Conservation (phyloP, 2,329 filamentous ascomycete genomes). For the Lasiodiplodia gonubiensis region DNA sequence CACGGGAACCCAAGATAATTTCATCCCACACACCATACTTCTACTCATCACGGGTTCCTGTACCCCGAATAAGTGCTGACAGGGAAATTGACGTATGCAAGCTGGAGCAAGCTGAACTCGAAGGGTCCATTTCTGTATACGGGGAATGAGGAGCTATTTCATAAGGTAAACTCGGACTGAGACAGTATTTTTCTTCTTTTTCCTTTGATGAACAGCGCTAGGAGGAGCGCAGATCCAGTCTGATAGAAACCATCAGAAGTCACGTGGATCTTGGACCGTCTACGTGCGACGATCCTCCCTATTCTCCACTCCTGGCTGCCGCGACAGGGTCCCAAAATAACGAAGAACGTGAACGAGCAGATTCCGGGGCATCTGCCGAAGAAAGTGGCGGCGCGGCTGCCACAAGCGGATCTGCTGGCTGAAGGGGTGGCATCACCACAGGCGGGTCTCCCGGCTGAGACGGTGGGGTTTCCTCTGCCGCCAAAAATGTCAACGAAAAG, state of each 20-base stretch:
- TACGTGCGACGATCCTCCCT: not conserved
- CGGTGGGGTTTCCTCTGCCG: not conserved
- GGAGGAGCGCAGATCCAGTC: too few species aligned
- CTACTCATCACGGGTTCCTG: not conserved
- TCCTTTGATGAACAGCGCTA: too few species aligned
- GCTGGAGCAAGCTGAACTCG: not conserved
- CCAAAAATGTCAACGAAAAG: not conserved
- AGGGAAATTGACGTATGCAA: not conserved
- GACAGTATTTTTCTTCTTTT: too few species aligned
- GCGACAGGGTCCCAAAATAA: not conserved
- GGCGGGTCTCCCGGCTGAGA: not conserved
- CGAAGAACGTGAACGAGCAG: not conserved
- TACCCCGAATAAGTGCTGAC: not conserved
- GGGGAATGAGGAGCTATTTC: not conserved
- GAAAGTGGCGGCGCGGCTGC: not conserved
- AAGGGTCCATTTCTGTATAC: not conserved
- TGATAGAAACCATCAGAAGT: too few species aligned
- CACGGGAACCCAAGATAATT: not conserved
- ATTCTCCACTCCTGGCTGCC: slow-evolving; percentile 2
- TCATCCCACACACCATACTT: not conserved
- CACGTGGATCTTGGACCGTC: not conserved
- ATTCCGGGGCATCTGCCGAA: not conserved
- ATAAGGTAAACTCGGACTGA: not conserved
- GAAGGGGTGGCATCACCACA: not conserved
- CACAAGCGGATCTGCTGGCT: not conserved